These are phyloP conservation scores for Ustilago loliicola DNA, from an alignment of 1,284 basidiomycete genomes.

Conservation along the genomic window DNA sequence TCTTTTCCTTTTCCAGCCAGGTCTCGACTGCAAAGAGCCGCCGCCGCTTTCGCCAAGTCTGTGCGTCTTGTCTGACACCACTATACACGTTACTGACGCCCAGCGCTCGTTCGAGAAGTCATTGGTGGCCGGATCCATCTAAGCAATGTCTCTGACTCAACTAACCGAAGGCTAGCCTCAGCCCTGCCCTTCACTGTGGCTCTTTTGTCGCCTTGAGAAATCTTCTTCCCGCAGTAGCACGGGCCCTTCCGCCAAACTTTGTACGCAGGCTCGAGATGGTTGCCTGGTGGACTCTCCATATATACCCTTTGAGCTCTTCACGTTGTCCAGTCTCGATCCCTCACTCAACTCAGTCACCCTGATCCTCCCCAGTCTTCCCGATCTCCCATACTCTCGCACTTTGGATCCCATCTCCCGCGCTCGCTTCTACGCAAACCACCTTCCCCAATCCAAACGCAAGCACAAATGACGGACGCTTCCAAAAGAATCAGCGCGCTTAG, in stretches of 20 bases:
- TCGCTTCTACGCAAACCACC: background rate
- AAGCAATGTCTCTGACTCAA: conserved; percentile 10
- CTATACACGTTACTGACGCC: conserved; percentile 9
- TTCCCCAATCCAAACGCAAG: conserved; percentile 1
- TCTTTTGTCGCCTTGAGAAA: background rate
- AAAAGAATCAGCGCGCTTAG: conserved; percentile 29
- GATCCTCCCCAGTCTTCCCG: background rate
- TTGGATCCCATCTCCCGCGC: background rate
- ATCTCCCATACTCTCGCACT: background rate
- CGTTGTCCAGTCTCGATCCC: background rate
- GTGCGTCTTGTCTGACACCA: conserved; percentile 16
- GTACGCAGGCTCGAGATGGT: background rate
- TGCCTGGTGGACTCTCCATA: background rate
- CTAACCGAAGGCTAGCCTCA: conserved; percentile 1
- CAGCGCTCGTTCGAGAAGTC: conserved; percentile 7
- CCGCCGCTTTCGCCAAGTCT: conserved; percentile 12
- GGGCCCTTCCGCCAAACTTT: background rate
- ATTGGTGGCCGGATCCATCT: conserved; percentile 22
- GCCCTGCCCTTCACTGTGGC: conserved; percentile 12
- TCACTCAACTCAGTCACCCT: conserved; percentile 1
- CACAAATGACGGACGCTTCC: conserved; percentile 26
- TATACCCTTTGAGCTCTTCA: background rate
- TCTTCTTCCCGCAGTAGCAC: conserved; percentile 1
- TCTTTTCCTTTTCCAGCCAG: background rate
- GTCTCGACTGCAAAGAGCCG: background rate